Base-by-base conservation (phyloP, 805 yeast species). In the Pichia gijzeniarum region DNA sequence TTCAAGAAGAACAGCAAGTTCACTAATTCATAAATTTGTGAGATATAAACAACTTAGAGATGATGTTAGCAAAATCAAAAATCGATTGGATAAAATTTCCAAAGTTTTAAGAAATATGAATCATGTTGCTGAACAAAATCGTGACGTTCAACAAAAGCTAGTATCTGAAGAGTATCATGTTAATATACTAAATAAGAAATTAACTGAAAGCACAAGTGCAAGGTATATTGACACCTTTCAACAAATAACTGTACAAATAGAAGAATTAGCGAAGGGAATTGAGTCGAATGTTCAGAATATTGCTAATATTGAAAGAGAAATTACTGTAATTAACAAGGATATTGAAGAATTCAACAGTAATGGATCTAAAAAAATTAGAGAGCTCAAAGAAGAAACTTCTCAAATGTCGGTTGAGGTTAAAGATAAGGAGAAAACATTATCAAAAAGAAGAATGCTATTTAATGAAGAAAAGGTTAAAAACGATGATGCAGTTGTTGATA, bases 301-400 rank as follows among this genome's bases (percentile, higher is more conserved):
- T 4, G 43, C 52, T 1, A 62, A 62, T 6, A 70, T 73, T 16
- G 58, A 66, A 17, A 51, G 56, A 2, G 84, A 81, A 25, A 74
- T 85, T 12, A 52, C 55, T 3, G 59, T 59, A 7, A 80, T 85
- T 43, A 85, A 85, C 57, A 74, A 68, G 16, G 98, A 93, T 60
- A 85, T 89, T 68, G 70, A 73, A 43, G 98, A 93, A 55, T 91
- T 89, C 60, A 78, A 76, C 48, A 68, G 68, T 37, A 84, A 95
- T 60, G 90, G 89, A 54, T 87, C 90, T 1, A 75, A 82, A 1
- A 95, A 91, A 61, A 69, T 95, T 48, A 77, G 77, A 40, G 78
- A 84, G 55, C 65, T 85, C 35, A 73, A 77, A 51, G 49, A 56
- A 5, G 88, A 84, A 49, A 70, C 83, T 20, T 56, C 59, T 10